phyloP scores from a whole-genome alignment of 176 grass and related monocot species.

The Oryza glumipatula region DNA sequence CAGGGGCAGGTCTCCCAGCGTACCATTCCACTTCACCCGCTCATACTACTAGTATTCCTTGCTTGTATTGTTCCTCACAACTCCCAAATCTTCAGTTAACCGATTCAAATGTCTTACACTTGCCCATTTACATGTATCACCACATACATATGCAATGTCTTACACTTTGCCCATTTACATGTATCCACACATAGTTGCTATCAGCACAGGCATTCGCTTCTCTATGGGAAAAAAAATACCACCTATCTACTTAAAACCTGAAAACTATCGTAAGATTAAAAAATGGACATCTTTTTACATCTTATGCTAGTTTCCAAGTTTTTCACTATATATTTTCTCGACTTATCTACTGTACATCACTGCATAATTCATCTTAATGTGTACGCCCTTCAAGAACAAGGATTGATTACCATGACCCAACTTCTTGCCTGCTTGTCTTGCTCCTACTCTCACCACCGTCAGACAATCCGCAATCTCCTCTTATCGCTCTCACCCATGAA shows the following conservation, averaged over 20 bases:
- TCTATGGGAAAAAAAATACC: too few species aligned
- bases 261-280: too few species aligned
- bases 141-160: background rate
- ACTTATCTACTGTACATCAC: background rate
- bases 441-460: conserved; percentile 1
- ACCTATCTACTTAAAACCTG: too few species aligned
- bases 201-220: background rate
- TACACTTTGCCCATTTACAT: background rate
- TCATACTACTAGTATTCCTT: background rate
- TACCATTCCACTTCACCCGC: background rate
- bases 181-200: background rate
- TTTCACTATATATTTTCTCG: too few species aligned
- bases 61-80: background rate
- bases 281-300: too few species aligned
- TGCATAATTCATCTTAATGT: background rate
- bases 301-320: too few species aligned
- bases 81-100: background rate
- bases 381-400: background rate
- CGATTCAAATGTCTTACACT: background rate
- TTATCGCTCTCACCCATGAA: conserved; percentile 70
- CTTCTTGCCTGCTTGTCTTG: background rate
- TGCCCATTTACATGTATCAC: background rate
- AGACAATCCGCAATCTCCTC: conserved; percentile 47
- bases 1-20: background rate
- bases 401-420: conserved; percentile 28